Conservation (phyloP, 2,329 filamentous ascomycete genomes). For the Talaromyces sp. region DNA sequence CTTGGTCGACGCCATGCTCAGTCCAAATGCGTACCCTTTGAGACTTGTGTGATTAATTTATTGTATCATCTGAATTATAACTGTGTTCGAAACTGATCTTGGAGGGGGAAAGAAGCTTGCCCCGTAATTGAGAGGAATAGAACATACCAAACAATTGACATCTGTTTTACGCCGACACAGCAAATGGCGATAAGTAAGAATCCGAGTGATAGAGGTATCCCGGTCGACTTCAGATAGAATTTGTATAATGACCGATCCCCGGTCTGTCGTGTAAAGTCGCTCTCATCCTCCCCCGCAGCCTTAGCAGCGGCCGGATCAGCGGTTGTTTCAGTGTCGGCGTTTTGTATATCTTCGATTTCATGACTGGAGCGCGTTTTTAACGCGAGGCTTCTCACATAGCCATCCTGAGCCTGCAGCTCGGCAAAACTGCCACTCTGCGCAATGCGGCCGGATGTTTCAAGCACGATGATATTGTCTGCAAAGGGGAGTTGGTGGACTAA, state of each 20-base stretch:
- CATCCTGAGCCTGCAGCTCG: slow-evolving; percentile 9
- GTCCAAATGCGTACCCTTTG: neutral
- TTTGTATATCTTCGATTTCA: too few relatives aligned
- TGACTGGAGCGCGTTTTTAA: too few relatives aligned
- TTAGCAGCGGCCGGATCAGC: too few relatives aligned
- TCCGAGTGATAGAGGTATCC: neutral
- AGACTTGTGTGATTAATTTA: too few relatives aligned
- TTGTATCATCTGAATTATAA: neutral
- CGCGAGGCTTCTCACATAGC: too few relatives aligned
- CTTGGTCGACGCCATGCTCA: neutral
- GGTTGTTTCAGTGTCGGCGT: too few relatives aligned
- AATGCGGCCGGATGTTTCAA: slow-evolving; percentile 34
- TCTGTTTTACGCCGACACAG: neutral
- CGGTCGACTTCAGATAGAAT: neutral
- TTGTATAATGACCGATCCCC: neutral
- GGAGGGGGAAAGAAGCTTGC: neutral
- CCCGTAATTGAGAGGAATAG: neutral
- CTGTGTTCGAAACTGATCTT: neutral
- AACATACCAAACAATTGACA: neutral
- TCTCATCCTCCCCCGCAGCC: too few relatives aligned
- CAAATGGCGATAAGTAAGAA: neutral
- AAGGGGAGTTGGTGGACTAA: slow-evolving; percentile 35
- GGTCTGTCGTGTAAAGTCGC: neutral
- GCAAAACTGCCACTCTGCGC: slow-evolving; percentile 37
- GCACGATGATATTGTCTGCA: slow-evolving; percentile 38